These are phyloP conservation scores for Pythium rishiriense DNA, from an alignment of 352 stramenopile genomes.

Conservation along the genomic window DNA sequence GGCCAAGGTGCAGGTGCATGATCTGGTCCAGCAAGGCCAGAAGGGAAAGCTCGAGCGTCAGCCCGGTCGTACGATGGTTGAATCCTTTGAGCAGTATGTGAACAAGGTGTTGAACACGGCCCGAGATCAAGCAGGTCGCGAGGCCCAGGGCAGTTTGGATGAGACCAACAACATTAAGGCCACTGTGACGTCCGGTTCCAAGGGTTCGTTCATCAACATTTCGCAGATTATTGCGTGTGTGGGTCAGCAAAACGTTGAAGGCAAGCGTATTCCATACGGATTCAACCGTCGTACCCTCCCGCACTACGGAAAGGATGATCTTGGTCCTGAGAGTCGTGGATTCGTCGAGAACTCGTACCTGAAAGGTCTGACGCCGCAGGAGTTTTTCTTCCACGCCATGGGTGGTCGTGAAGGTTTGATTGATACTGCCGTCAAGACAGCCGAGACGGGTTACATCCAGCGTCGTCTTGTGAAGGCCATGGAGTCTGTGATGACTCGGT, in stretches of 20 bases:
- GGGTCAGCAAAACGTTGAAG: conserved; percentile 98
- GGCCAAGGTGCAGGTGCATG: conserved; percentile 94
- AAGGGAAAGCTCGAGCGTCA: conserved; percentile 97
- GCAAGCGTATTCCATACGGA: conserved; percentile 96
- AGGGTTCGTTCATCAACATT: conserved; percentile 99
- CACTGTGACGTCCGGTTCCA: conserved; percentile 98
- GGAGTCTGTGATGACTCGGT: conserved; percentile 98
- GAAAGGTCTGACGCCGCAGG: conserved; percentile 90
- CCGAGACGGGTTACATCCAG: conserved; percentile 99
- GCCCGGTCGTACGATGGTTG: conserved; percentile 98
- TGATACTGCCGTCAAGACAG: conserved; percentile 99
- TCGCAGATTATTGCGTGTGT: conserved; percentile 99
- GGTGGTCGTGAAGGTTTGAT: conserved; percentile 99
- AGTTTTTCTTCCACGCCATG: conserved; percentile 99
- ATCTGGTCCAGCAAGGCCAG: conserved; percentile 97
- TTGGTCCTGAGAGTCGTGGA: conserved; percentile 96
- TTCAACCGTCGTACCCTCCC: conserved; percentile 96
- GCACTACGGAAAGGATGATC: conserved; percentile 97
- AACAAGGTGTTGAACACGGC: conserved; percentile 95
- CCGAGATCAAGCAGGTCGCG: conserved; percentile 80
- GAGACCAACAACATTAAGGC: conserved; percentile 99
- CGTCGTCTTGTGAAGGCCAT: conserved; percentile 99
- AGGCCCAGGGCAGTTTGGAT: conserved; percentile 88
- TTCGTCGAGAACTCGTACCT: conserved; percentile 99
- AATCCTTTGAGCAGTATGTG: conserved; percentile 98